Evolutionary conservation across 768 basidiomycete species (phyloP).

Genomic region (Tulasnella calospora): DNA sequence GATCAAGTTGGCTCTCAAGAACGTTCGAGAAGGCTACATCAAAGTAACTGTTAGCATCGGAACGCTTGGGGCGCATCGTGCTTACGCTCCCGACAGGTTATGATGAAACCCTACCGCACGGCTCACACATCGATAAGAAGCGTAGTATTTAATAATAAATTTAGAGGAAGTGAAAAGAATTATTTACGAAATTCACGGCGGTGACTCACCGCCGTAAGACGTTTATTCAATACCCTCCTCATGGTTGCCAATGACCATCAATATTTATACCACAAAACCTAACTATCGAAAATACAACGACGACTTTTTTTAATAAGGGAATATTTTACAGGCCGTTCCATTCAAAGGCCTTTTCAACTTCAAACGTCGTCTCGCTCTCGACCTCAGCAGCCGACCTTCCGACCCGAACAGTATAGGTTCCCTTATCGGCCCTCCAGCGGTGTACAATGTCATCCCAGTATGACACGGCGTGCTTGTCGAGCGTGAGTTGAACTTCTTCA

Average conservation of each 20-base stretch:
- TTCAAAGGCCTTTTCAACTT: conserved; percentile 51
- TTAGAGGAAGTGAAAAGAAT: conserved; percentile 82
- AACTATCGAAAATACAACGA: background rate
- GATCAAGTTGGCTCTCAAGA: conserved; percentile 84
- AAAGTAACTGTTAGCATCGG: conserved; percentile 56
- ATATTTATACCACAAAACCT: background rate
- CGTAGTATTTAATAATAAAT: conserved; percentile 71
- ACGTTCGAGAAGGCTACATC: conserved; percentile 95
- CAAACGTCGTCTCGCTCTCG: conserved; percentile 42
- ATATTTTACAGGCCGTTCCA: conserved; percentile 58
- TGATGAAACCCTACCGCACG: conserved; percentile 94
- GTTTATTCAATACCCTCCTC: background rate
- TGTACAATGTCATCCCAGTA: conserved; percentile 50
- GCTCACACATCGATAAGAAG: conserved; percentile 80
- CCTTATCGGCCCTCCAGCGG: conserved; percentile 49
- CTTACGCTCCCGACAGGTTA: conserved; percentile 49
- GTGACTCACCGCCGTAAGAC: background rate
- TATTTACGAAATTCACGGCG: conserved; percentile 44
- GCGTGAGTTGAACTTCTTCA: conserved; percentile 33
- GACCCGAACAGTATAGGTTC: conserved; percentile 48
- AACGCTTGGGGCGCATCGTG: background rate
- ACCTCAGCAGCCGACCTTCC: conserved; percentile 51
- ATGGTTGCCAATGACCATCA: background rate
- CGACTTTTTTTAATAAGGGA: background rate
- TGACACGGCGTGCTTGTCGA: conserved; percentile 46